Evolutionary conservation across 768 basidiomycete genomes (phyloP), one percentile per base, ranked within the genome.

Genomic region (Boletus huronensis): DNA sequence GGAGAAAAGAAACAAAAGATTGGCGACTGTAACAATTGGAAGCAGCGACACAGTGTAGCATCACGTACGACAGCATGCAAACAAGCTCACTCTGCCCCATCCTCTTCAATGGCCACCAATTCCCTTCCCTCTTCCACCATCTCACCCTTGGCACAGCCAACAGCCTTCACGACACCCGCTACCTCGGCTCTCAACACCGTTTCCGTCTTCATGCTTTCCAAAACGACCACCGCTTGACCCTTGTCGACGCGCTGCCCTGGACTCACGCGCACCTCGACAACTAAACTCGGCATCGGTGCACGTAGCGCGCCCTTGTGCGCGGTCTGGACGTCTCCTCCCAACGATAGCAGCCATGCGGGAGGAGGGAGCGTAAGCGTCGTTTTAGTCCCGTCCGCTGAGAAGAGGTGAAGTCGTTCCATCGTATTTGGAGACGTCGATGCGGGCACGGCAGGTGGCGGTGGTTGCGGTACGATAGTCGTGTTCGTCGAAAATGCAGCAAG

Each of bases 141-240:
- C 70, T 94, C 89, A 3, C 94, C 94, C 63, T 88, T 87, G 70
- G 75, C 79, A 65, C 90, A 94, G 14, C 82, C 82, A 14, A 96
- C 81, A 42, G 79, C 75, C 61, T 77, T 83, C 8, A 96, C 85
- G 6, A 84, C 74, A 5, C 93, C 94, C 35, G 79, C 74, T 8
- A 74, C 75, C 55, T 84, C 79, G 14, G 91, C 84, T 50, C 92
- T 78, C 58, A 97, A 70, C 39, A 92, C 88, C 36, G 89, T 95
- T 74, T 96, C 93, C 59, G 93, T 97, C 82, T 98, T 98, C 94
- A 97, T 98, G 65, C 93, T 96, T 74, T 96, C 94, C 65, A 96
- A 72, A 6, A 95, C 83, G 29, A 93, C 84, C 9, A 93, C 78
- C 8, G 82, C 82, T 65, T 94, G 88, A 0, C 91, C 92, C 64